Base-by-base conservation (phyloP, 2,329 filamentous ascomycete species). In the Bertia moriformis region DNA sequence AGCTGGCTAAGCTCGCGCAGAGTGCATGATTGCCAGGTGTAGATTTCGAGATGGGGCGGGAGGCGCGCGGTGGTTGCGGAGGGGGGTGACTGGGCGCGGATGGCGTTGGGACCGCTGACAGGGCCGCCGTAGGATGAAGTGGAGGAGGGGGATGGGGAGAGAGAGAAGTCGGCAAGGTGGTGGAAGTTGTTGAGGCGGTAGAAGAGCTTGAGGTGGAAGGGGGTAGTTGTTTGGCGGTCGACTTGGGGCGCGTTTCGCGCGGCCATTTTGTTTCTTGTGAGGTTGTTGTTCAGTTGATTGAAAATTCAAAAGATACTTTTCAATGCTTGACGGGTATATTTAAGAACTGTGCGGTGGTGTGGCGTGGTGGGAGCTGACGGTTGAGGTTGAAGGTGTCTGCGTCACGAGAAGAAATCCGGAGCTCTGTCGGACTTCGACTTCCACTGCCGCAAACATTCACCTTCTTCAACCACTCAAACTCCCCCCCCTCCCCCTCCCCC, bases 131-230 rank as follows among this genome's bases (percentile, higher is more conserved):
- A 37, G 38, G 37, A 24, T n/a, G n/a, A n/a, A n/a, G 17, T 19
- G 19, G 35, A 22, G 33, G 37, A 37, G 29, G 41, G 14, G 39
- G 18, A 38, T 39, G 2, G 13, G 32, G 20, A n/a, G 4, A 37
- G 27, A 20, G 24, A 15, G 22, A 15, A 19, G 17, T 15, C 14
- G 36, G 40, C 4, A 18, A 39, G 38, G 14, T 10, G 15, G n/a
- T 2, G 29, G 35, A 12, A 35, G 15, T 13, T 14, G 15, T 35
- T 35, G 12, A 69, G 73, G 43, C 78, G 76, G 60, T 89, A 93
- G 65, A 88, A 93, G 43, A 94, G 71, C 54, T 83, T 87, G 14
- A 94, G 66, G 44, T 89, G 73, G 60, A 93, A 94, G 4, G 87
- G 88, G 3, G 83, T 76, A 12, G 77, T 83, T 37, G 70, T 69